phyloP scores from a whole-genome alignment of 1,139 yeast genomes.

The Scheffersomyces stambukii region DNA sequence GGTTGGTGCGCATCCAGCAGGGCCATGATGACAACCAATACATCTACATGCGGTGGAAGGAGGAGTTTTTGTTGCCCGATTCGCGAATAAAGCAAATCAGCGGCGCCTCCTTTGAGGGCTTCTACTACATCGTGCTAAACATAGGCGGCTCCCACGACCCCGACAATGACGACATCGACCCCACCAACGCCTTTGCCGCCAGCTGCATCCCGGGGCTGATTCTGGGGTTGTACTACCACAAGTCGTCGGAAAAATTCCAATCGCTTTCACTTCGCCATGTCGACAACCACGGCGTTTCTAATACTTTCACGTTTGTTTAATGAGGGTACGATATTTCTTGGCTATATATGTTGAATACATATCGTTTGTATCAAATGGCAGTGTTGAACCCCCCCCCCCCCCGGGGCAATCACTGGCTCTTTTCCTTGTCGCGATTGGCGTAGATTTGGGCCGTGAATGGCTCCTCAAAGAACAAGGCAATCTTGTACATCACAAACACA shows the following conservation, averaged over 20 bases:
- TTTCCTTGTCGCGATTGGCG: conserved; percentile 26
- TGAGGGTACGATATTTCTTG: too few relatives aligned
- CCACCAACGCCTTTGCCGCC: conserved; percentile 1
- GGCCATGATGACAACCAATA: conserved; percentile 32
- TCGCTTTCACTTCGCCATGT: conserved; percentile 33
- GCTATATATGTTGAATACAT: not conserved
- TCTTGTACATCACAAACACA: conserved; percentile 75
- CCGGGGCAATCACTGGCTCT: not conserved
- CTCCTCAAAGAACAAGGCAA: conserved; percentile 88
- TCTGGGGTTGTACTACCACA: conserved; percentile 78
- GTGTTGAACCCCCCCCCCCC: not conserved
- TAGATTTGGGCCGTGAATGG: conserved; percentile 93
- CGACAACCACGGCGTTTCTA: conserved; percentile 24
- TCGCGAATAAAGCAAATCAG: conserved; percentile 59
- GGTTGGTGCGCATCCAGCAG: conserved; percentile 26
- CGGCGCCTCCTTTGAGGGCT: conserved; percentile 92
- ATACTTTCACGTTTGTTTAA: conserved; percentile 10
- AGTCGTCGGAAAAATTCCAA: conserved; percentile 73
- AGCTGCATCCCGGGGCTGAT: conserved; percentile 49
- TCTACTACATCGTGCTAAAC: conserved; percentile 81
- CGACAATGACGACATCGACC: conserved; percentile 4
- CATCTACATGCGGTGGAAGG: conserved; percentile 94
- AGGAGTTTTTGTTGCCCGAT: conserved; percentile 79
- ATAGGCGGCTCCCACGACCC: conserved; percentile 41
- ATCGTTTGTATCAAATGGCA: not conserved